Conservation (phyloP, 192 early-diverging fungal genomes). For the Glomus cerebriforme region DNA sequence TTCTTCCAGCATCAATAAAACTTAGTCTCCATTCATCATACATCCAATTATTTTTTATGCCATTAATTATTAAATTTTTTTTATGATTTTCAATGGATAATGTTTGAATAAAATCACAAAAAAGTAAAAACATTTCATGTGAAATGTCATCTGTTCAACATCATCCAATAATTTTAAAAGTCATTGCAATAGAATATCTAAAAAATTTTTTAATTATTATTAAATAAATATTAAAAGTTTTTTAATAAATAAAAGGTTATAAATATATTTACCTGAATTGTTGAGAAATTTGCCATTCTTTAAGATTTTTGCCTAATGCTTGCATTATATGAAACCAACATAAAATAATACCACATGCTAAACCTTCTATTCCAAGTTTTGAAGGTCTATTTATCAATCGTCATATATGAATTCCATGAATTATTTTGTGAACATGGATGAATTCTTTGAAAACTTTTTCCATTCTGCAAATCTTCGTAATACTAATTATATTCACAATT, state of each 20-base stretch:
- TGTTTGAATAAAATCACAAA: conserved; percentile 3
- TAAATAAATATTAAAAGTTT: not conserved
- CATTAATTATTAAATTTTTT: not conserved
- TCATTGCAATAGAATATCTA: not conserved
- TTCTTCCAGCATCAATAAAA: not conserved
- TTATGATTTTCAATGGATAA: not conserved
- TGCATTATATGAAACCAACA: conserved; percentile 13
- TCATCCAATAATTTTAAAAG: not conserved
- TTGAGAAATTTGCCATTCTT: not conserved
- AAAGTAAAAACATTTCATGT: not conserved
- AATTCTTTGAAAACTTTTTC: not conserved
- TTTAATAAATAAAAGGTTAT: too few species aligned
- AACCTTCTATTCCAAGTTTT: conserved; percentile 8
- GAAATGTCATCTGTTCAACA: not conserved
- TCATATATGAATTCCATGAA: not conserved
- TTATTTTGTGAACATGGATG: not conserved
- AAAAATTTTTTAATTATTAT: not conserved
- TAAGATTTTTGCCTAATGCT: not conserved
- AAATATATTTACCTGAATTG: not conserved
- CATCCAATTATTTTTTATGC: conserved; percentile 5
- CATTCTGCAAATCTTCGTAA: not conserved
- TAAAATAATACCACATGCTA: not conserved
- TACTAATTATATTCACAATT: not conserved
- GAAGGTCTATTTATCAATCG: conserved; percentile 5
- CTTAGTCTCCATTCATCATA: not conserved